Evolutionary conservation across 2,329 filamentous ascomycete genomes (phyloP).

Genomic region (Botrytis aclada): DNA sequence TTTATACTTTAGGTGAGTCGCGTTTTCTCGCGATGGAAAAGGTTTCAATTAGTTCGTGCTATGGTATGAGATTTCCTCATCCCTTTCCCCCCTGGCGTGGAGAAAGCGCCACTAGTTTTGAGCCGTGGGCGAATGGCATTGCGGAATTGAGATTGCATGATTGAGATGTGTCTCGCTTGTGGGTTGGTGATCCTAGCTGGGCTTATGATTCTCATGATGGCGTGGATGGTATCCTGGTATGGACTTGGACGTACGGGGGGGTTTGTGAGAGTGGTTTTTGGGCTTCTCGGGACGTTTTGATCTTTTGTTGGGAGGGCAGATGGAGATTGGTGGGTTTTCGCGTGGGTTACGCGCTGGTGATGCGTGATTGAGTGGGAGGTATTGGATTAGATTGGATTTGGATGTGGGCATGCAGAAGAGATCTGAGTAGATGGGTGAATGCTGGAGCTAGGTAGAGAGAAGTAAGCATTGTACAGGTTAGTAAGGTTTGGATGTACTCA

Average conservation of each 20-base stretch:
- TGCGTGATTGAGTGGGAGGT: not conserved
- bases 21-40: constrained; percentile 2
- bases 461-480: not conserved
- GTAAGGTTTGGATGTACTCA: not conserved
- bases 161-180: constrained; percentile 4
- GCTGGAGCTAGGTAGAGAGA: not conserved
- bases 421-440: not conserved
- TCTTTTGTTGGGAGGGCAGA: not conserved
- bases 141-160: constrained; percentile 4
- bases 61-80: not conserved
- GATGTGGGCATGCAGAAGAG: not conserved
- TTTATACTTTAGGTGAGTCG: not conserved
- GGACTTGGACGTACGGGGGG: not conserved
- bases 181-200: not conserved
- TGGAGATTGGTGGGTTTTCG: not conserved
- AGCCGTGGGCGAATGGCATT: not conserved
- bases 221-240: not conserved
- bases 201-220: not conserved
- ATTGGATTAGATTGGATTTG: not conserved
- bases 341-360: not conserved
- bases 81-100: not conserved
- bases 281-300: not conserved
- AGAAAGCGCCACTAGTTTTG: not conserved
- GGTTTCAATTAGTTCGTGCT: not conserved
- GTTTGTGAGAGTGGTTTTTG: not conserved